Conservation (phyloP, 1,284 basidiomycete genomes). For the Sporisorium sorghi region DNA sequence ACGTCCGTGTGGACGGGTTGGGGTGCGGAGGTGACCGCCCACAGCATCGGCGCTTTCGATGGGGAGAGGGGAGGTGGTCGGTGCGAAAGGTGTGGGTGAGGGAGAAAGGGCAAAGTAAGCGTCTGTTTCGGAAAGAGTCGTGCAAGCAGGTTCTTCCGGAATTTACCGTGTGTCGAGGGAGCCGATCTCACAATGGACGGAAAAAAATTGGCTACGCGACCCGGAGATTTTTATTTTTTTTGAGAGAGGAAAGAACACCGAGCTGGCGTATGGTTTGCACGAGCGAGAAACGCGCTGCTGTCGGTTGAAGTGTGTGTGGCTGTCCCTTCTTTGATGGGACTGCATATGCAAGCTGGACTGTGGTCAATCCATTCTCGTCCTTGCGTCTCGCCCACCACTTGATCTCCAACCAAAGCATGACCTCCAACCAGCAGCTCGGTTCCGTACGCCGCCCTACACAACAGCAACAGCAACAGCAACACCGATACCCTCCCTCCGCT, state of each 20-base stretch:
- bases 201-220: conserved; percentile 8
- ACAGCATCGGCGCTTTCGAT: conserved; percentile 11
- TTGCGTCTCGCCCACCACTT: conserved; percentile 1
- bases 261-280: background rate
- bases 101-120: background rate
- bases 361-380: too few species aligned
- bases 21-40: conserved; percentile 28
- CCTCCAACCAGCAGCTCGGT: background rate
- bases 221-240: conserved; percentile 10
- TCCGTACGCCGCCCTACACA: background rate
- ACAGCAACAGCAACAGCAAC: conserved; percentile 11
- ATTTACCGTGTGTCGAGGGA: background rate
- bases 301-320: too few species aligned
- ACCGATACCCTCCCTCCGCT: conserved; percentile 16
- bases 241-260: conserved; percentile 2
- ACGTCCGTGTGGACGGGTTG: conserved; percentile 46
- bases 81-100: background rate
- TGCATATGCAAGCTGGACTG: too few species aligned
- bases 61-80: too few species aligned
- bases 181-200: background rate
- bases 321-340: background rate
- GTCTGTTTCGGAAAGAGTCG: background rate
- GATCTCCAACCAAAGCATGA: conserved; percentile 10
- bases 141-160: conserved; percentile 7
- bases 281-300: background rate